Percentiles rank a stretch among this genome's conserved stretches.
Conservation (phyloP, 768 basidiomycete species). For the Termitomyces sp. region DNA sequence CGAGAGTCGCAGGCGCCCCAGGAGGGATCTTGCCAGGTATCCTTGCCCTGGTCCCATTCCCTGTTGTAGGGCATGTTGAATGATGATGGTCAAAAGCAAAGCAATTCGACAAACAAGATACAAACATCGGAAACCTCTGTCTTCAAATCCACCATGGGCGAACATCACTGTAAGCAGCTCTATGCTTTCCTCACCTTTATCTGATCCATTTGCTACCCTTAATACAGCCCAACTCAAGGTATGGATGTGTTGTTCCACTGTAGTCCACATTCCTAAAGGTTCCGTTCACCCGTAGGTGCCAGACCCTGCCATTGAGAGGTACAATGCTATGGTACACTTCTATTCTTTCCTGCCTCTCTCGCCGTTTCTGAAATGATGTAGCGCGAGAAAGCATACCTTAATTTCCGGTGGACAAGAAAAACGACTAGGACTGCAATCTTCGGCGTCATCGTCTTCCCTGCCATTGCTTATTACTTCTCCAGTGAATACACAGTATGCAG, state of each 20-base stretch:
- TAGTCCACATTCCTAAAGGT: background rate
- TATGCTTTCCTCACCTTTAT: background rate
- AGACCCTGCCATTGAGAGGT: conserved; percentile 61
- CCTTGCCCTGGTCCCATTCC: conserved; percentile 86
- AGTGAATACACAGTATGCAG: conserved; percentile 40
- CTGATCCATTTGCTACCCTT: conserved; percentile 15
- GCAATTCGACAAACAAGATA: conserved; percentile 35
- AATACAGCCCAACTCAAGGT: conserved; percentile 59
- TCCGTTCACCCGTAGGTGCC: conserved; percentile 23
- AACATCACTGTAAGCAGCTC: conserved; percentile 46
- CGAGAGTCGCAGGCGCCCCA: conserved; percentile 39
- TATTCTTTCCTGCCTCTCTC: conserved; percentile 2
- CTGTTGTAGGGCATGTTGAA: conserved; percentile 69
- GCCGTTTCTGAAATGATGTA: conserved; percentile 25
- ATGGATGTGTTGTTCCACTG: background rate
- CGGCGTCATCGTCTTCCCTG: conserved; percentile 66
- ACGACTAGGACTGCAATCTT: conserved; percentile 60
- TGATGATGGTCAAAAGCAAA: conserved; percentile 33
- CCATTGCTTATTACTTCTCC: conserved; percentile 47
- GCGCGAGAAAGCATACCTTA: conserved; percentile 83
- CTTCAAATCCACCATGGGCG: conserved; percentile 50
- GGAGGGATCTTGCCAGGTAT: conserved; percentile 46
- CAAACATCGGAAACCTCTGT: conserved; percentile 24
- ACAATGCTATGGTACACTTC: conserved; percentile 43
- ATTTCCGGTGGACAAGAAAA: conserved; percentile 76